Conservation (phyloP, 1,139 yeast genomes). For the Yamadazyma jaroonii region DNA sequence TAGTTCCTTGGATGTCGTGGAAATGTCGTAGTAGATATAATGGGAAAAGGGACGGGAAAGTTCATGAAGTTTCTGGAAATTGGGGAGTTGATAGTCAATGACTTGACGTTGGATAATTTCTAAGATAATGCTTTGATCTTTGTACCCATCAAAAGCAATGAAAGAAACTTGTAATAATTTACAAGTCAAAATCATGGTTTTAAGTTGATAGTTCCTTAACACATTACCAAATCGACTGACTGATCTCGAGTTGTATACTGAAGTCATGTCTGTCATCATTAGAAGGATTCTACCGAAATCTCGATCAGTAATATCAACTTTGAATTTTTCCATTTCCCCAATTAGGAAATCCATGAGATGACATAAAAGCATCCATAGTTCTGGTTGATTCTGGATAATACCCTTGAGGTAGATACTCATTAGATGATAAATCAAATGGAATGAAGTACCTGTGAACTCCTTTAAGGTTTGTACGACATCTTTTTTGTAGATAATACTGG, state of each 20-base stretch:
- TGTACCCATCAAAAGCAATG: constrained; percentile 32
- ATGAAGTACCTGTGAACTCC: constrained; percentile 22
- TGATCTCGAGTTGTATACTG: constrained; percentile 9
- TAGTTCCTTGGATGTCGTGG: constrained; percentile 11
- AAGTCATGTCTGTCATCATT: constrained; percentile 20
- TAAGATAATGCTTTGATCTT: constrained; percentile 20
- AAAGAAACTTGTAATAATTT: constrained; percentile 15
- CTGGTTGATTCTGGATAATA: constrained; percentile 17
- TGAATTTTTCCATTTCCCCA: constrained; percentile 15
- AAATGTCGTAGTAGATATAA: constrained; percentile 10
- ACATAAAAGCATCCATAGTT: constrained; percentile 29
- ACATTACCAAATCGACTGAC: constrained; percentile 10
- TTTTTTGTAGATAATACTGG: constrained; percentile 21
- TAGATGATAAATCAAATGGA: constrained; percentile 27
- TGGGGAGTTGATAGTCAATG: constrained; percentile 12
- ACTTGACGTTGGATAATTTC: constrained; percentile 13
- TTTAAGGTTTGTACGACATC: constrained; percentile 20
- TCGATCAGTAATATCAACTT: constrained; percentile 17
- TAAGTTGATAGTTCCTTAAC: constrained; percentile 14
- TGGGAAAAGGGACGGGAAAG: constrained; percentile 12
- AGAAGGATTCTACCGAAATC: constrained; percentile 21
- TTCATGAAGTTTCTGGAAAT: constrained; percentile 7
- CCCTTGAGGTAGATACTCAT: constrained; percentile 29
- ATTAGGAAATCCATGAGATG: constrained; percentile 22
- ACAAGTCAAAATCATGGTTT: constrained; percentile 14